A percentile compares a stretch with the other conserved stretches of the same genome.
Conservation (phyloP, 2,329 filamentous ascomycete genomes). For the Fusarium sp. region DNA sequence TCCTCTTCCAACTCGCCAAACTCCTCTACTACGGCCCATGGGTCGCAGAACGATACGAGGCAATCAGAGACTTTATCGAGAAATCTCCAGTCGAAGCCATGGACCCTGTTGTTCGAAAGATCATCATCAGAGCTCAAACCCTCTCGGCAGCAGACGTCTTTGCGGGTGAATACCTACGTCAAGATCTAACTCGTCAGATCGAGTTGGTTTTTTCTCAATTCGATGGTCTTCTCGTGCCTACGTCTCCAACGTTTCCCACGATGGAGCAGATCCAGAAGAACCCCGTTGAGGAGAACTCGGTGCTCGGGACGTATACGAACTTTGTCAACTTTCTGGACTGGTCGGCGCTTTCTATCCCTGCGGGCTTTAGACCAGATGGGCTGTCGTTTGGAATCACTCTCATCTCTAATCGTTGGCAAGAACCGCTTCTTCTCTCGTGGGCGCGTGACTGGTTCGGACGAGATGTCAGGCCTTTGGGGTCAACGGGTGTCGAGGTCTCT, state of each 20-base stretch:
- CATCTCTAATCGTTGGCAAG: constrained; percentile 52
- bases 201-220: constrained; percentile 55
- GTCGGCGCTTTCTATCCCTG: constrained; percentile 65
- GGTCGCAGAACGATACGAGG: constrained; percentile 68
- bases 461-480: constrained; percentile 42
- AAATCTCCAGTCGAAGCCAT: constrained; percentile 43
- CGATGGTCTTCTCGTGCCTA: constrained; percentile 67
- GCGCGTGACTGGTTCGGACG: constrained; percentile 46
- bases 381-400: constrained; percentile 55
- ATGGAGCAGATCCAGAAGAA: constrained; percentile 63
- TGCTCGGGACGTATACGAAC: constrained; percentile 68
- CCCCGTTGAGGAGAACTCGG: constrained; percentile 66
- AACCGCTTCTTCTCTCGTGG: constrained; percentile 46
- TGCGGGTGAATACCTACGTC: constrained; percentile 52
- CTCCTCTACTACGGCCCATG: constrained; percentile 69
- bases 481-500: constrained; percentile 35
- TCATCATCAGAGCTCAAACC: constrained; percentile 53
- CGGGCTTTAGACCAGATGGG: constrained; percentile 54
- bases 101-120: constrained; percentile 52
- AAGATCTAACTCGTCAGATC: constrained; percentile 56
- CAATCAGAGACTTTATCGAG: constrained; percentile 61
- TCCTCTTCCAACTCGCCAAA: constrained; percentile 64
- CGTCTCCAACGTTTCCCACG: constrained; percentile 64
- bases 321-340: constrained; percentile 72
- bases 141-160: constrained; percentile 62